phyloP scores from a whole-genome alignment of 495 filamentous ascomycete genomes.

The Aspergillus homomorphus region DNA sequence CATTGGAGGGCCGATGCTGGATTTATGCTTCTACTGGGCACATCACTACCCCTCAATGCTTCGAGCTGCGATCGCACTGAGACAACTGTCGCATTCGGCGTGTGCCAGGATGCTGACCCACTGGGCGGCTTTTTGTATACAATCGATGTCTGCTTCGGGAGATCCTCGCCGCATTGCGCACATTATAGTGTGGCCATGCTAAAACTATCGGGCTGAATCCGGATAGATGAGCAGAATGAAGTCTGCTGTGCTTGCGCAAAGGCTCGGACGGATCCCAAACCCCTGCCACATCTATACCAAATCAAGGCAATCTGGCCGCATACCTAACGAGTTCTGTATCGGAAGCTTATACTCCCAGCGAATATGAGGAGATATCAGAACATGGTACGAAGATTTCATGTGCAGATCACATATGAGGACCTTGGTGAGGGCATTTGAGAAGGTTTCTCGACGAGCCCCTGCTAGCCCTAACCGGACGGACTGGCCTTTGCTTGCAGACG shows the following conservation, averaged over 20 bases:
- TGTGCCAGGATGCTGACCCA: not conserved
- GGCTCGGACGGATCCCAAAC: too few relatives aligned
- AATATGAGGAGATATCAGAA: not conserved
- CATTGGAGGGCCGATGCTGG: too few relatives aligned
- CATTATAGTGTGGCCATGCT: not conserved
- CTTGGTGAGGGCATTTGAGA: slow-evolving; percentile 41
- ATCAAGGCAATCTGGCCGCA: too few relatives aligned
- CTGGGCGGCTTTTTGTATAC: not conserved
- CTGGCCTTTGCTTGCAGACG: not conserved
- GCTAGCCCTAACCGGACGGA: slow-evolving; percentile 7
- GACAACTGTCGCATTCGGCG: not conserved
- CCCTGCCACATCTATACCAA: too few relatives aligned
- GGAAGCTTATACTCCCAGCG: too few relatives aligned
- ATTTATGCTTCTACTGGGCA: not conserved
- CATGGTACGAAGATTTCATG: not conserved
- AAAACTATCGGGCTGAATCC: not conserved
- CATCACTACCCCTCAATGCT: not conserved
- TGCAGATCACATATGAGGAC: slow-evolving; percentile 20
- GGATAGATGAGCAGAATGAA: not conserved
- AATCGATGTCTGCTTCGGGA: not conserved
- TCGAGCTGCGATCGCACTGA: not conserved
- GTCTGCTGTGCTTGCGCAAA: too few relatives aligned
- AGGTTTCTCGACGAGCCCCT: slow-evolving; percentile 25
- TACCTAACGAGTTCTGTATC: too few relatives aligned
- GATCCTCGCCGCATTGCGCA: not conserved